phyloP scores from a whole-genome alignment of 176 grass and related monocot species.

The Phoenix roebelenii region DNA sequence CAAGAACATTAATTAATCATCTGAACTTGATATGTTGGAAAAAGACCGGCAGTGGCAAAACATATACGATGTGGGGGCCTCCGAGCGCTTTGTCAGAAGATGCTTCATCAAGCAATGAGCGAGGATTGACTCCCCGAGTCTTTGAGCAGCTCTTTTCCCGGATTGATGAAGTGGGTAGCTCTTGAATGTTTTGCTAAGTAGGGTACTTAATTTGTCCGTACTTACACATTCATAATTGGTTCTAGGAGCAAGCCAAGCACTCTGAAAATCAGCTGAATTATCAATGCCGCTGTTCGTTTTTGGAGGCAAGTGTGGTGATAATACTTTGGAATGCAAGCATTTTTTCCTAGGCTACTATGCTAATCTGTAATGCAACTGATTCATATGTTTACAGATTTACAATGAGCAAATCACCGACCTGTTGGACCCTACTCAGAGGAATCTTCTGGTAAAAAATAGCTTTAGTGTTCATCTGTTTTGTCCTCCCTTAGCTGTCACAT shows the following conservation, averaged over 20 bases:
- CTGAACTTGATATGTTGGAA: conserved; percentile 25
- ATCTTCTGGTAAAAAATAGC: conserved; percentile 65
- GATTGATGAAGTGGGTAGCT: conserved; percentile 65
- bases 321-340: background rate
- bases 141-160: conserved; percentile 94
- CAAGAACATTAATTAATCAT: background rate
- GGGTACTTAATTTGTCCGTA: conserved; percentile 3
- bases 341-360: background rate
- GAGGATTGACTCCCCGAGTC: conserved; percentile 83
- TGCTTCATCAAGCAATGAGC: conserved; percentile 34
- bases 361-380: conserved; percentile 6
- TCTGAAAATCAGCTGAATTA: conserved; percentile 67
- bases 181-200: conserved; percentile 1
- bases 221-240: conserved; percentile 21
- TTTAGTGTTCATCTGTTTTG: conserved; percentile 4
- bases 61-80: conserved; percentile 97
- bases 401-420: conserved; percentile 99
- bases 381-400: conserved; percentile 59
- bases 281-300: conserved; percentile 81
- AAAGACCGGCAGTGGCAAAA: conserved; percentile 97
- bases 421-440: conserved; percentile 62
- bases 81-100: conserved; percentile 64
- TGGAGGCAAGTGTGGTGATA: conserved; percentile 55
- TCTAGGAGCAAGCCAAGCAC: conserved; percentile 87
- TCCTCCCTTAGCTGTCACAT: background rate